Conservation (phyloP, 768 basidiomycete species). For the Lactarius trivialis region DNA sequence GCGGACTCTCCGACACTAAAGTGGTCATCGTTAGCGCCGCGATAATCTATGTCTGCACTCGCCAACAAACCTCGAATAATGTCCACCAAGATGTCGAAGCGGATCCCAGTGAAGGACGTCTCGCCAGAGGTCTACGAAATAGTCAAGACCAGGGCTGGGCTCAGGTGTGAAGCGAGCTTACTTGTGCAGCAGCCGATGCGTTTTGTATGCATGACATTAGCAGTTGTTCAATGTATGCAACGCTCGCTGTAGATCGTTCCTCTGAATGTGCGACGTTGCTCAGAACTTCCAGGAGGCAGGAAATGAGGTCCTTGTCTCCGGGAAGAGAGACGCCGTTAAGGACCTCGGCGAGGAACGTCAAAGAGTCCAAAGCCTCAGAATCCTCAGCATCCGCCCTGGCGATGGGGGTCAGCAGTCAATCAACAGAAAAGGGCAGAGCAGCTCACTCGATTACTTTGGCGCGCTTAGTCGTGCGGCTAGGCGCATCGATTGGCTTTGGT, state of each 20-base stretch:
- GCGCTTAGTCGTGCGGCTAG: constrained; percentile 56
- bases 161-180: constrained; percentile 28
- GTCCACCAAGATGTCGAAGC: constrained; percentile 82
- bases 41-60: constrained; percentile 2
- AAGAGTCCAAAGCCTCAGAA: constrained; percentile 28
- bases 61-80: constrained; percentile 62
- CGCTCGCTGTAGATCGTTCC: constrained; percentile 51
- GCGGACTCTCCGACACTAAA: constrained; percentile 81
- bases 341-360: constrained; percentile 63
- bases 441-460: constrained; percentile 52
- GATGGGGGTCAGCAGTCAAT: not conserved
- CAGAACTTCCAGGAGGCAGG: constrained; percentile 65
- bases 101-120: constrained; percentile 50
- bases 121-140: constrained; percentile 44
- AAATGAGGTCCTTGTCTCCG: constrained; percentile 65
- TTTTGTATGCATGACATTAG: constrained; percentile 77
- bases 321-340: constrained; percentile 57
- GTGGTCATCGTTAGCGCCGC: not conserved
- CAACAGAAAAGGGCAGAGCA: not conserved
- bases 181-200: constrained; percentile 49
- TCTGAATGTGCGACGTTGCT: constrained; percentile 55
- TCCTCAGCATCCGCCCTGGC: constrained; percentile 4
- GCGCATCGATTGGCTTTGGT: constrained; percentile 36
- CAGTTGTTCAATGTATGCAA: constrained; percentile 75
- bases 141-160: not conserved